These are phyloP conservation scores for Ehretia macrophylla DNA, from an alignment of 257 asterid genomes.

Conservation along the genomic window DNA sequence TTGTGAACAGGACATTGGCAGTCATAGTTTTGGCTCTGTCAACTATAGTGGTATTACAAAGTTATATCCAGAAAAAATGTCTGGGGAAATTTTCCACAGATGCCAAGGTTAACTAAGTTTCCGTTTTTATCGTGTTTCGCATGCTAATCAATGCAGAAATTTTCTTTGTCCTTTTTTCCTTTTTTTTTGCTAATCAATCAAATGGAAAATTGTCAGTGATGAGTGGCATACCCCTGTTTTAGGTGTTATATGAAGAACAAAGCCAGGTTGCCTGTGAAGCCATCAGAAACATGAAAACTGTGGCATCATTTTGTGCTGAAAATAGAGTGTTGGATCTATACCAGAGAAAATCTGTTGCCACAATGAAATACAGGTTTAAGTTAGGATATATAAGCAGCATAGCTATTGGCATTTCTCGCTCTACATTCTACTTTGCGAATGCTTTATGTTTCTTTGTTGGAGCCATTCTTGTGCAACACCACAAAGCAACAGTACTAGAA, in stretches of 20 bases:
- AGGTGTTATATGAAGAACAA: conserved; percentile 16
- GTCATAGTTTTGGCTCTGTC: conserved; percentile 19
- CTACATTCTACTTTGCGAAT: conserved; percentile 10
- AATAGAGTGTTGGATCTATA: conserved; percentile 24
- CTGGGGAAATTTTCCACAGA: conserved; percentile 7
- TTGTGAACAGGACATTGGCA: conserved; percentile 23
- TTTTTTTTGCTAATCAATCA: not conserved
- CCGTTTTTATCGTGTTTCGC: not conserved
- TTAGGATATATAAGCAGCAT: conserved; percentile 16
- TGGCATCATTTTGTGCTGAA: conserved; percentile 30
- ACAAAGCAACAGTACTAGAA: conserved; percentile 10
- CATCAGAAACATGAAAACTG: conserved; percentile 22
- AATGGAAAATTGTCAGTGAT: not conserved
- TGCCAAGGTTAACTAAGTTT: conserved; percentile 17
- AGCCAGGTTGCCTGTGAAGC: conserved; percentile 31
- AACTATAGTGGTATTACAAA: conserved; percentile 12
- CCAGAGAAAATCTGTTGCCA: conserved; percentile 18
- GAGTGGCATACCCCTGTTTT: not conserved
- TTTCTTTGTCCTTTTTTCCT: not conserved
- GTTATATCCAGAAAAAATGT: conserved; percentile 14
- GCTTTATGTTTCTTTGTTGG: conserved; percentile 29
- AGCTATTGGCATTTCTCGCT: conserved; percentile 19
- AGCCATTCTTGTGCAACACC: conserved; percentile 21
- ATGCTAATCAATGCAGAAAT: not conserved
- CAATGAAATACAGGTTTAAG: conserved; percentile 14